Evolutionary conservation across 2,329 filamentous ascomycete genomes (phyloP).

Genomic region (Cladophialophora psammophila): DNA sequence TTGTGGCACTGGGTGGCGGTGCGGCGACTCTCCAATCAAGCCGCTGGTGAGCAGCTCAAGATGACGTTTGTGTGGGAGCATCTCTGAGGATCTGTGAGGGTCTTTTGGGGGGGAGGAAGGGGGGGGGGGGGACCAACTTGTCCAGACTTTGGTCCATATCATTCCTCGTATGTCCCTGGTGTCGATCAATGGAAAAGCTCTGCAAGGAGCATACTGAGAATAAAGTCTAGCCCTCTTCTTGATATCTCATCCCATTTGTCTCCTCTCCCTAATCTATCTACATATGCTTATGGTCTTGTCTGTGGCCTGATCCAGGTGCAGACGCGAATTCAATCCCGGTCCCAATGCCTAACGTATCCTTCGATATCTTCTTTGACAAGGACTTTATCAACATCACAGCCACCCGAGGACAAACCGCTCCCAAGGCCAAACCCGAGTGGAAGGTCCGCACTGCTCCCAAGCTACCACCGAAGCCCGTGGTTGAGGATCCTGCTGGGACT

Average conservation of each 20-base stretch:
- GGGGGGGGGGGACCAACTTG: not conserved
- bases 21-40: slow-evolving; percentile 21
- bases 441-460: slow-evolving; percentile 42
- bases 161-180: slow-evolving; percentile 12
- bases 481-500: slow-evolving; percentile 28
- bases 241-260: not conserved
- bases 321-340: slow-evolving; percentile 10
- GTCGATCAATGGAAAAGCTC: slow-evolving; percentile 14
- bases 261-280: not conserved
- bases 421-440: slow-evolving; percentile 43
- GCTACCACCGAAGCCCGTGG: slow-evolving; percentile 39
- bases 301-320: slow-evolving; percentile 12
- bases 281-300: not conserved
- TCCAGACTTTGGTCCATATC: slow-evolving; percentile 15
- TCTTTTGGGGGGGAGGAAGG: no score
- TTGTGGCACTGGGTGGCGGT: slow-evolving; percentile 27
- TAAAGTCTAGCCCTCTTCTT: slow-evolving; percentile 9
- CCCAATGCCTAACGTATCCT: slow-evolving; percentile 44
- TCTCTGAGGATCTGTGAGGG: not conserved
- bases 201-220: not conserved
- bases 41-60: slow-evolving; percentile 8
- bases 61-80: slow-evolving; percentile 31
- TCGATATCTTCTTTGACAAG: slow-evolving; percentile 43
- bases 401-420: slow-evolving; percentile 40
- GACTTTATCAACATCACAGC: slow-evolving; percentile 44